Base-by-base conservation (phyloP, 2,329 filamentous ascomycete species). In the Aureobasidium namibiae region DNA sequence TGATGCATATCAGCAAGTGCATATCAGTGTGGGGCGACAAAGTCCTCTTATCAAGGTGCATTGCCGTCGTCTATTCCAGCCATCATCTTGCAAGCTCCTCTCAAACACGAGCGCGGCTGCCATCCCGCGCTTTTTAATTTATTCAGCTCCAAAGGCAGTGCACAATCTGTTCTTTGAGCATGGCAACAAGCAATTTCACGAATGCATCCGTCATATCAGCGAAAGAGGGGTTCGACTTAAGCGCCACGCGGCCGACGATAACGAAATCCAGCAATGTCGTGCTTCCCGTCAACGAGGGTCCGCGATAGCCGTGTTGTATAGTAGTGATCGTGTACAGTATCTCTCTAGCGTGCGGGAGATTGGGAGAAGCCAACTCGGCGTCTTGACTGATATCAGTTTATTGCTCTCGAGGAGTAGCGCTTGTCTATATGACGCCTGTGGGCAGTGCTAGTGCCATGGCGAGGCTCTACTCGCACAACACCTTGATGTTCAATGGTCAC, bases 161-260 rank as follows among this genome's bases (percentile, higher is more conserved):
- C 39, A 23, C 39, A 23, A 9, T 16, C 52, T 44, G 18, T 34
- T 24, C 39, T 44, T 44, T 44, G 33, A 56, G 52, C 39, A 56
- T 56, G 29, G 38, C 52, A 36, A 56, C 41, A 44, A 56, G 52
- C 52, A 44, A 44, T 44, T 36, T 44, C 7, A 29, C 45, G 3
- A 56, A 18, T 18, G 39, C 18, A 44, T 34, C n/a, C 34, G 13
- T 34, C n/a, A 24, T 56, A 34, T 53, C 4, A 18, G 29, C 13
- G 23, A 41, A 56, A 56, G 38, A 56, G 53, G 38, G 53, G 53
- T 33, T 13, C 10, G 14, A 5, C 1, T 36, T 45, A 56, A 56
- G 53, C 53, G 53, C 53, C 41, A 38, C 41, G 53, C 53, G 53
- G 53, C 31, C 41, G 53, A 56, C 29, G 53, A 56, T 56, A 56